Evolutionary conservation across 192 early-diverging fungal genomes (phyloP).

Genomic region (Coemansia sp.): DNA sequence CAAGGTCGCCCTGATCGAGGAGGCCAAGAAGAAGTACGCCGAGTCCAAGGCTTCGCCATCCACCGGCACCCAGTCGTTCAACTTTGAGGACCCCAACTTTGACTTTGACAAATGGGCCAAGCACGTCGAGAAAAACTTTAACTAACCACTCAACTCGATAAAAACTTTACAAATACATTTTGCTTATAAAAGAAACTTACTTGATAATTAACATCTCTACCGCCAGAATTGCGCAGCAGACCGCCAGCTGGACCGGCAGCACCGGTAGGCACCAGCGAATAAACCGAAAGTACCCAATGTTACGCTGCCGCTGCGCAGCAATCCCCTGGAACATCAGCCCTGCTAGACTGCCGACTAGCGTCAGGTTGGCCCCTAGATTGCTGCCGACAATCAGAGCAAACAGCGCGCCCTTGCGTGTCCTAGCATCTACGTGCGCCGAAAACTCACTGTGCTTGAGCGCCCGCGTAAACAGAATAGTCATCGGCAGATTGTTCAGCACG

Average conservation of each 20-base stretch:
- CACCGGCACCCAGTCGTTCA: slow-evolving; percentile 19
- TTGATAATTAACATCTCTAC: slow-evolving; percentile 24
- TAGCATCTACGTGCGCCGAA: slow-evolving; percentile 45
- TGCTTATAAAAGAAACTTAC: not conserved
- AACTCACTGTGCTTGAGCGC: slow-evolving; percentile 62
- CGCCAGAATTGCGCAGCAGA: slow-evolving; percentile 25
- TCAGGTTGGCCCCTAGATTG: slow-evolving; percentile 81
- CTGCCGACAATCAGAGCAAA: slow-evolving; percentile 74
- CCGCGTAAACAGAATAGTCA: slow-evolving; percentile 78
- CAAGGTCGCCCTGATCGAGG: slow-evolving; percentile 50
- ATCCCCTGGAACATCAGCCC: slow-evolving; percentile 58
- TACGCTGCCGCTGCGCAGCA: slow-evolving; percentile 21
- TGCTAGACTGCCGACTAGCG: slow-evolving; percentile 70
- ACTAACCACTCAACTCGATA: not conserved
- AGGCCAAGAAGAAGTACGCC: slow-evolving; percentile 51
- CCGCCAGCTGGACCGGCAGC: slow-evolving; percentile 28
- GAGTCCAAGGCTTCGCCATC: slow-evolving; percentile 23
- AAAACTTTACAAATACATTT: not conserved
- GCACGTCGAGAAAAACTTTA: slow-evolving; percentile 40
- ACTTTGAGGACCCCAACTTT: slow-evolving; percentile 48
- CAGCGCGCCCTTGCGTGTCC: slow-evolving; percentile 56
- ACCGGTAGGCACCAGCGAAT: slow-evolving; percentile 32
- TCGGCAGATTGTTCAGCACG: slow-evolving; percentile 81
- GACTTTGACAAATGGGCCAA: slow-evolving; percentile 48
- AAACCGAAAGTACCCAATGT: slow-evolving; percentile 32